Percentiles rank a stretch among this genome's conserved stretches.
Conservation (phyloP, 805 yeast species). For the Yarrowia keelungensis region DNA sequence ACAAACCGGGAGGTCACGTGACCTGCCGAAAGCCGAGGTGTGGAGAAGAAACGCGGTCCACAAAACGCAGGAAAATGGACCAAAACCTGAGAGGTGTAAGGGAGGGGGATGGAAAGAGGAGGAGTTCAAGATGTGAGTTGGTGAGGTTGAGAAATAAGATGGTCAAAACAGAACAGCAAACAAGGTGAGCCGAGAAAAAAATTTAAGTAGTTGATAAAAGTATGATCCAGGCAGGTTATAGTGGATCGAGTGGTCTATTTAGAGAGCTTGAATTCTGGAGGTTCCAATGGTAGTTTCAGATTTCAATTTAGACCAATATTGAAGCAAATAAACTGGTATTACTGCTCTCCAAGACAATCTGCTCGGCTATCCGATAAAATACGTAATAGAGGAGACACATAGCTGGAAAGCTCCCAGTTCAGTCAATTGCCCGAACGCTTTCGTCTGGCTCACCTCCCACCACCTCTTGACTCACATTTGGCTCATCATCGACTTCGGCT, state of each 20-base stretch:
- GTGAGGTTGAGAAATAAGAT: neutral
- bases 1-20: conserved; percentile 13
- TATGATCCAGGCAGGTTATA: neutral
- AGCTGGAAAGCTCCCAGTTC: neutral
- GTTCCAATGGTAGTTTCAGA: neutral
- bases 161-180: neutral
- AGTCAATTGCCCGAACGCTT: neutral
- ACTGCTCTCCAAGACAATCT: too few species aligned
- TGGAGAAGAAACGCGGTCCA: neutral
- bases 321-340: too few species aligned
- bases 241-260: neutral
- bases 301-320: too few species aligned
- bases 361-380: neutral
- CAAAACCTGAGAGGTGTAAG: neutral
- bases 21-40: conserved; percentile 37
- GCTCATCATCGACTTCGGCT: neutral
- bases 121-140: neutral
- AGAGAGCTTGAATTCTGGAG: neutral
- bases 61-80: neutral
- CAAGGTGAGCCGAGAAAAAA: neutral
- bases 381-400: too few species aligned
- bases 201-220: neutral
- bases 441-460: too few species aligned
- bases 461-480: too few species aligned
- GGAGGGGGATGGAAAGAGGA: too few species aligned